Percentiles rank a stretch among this genome's conserved stretches.
These are phyloP conservation scores for Elasticomyces elasticus DNA, from an alignment of 495 filamentous ascomycete genomes.

Conservation along the genomic window DNA sequence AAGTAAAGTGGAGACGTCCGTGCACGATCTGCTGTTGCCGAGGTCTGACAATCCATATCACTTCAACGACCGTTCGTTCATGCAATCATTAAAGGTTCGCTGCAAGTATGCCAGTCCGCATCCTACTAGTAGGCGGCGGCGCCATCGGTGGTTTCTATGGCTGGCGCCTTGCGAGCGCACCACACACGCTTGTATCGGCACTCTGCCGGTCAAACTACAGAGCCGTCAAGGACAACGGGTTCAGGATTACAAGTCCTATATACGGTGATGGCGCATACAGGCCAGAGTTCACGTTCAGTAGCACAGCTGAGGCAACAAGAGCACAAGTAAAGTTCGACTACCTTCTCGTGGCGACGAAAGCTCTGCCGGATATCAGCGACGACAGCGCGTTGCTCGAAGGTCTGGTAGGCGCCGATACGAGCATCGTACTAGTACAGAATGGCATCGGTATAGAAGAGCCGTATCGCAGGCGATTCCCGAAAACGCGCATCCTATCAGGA, in stretches of 20 bases:
- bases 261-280: conserved; percentile 45
- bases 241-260: conserved; percentile 41
- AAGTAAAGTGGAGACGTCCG: no score
- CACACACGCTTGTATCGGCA: conserved; percentile 30
- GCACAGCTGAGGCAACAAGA: conserved; percentile 23
- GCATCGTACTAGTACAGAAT: conserved; percentile 60
- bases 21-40: no score
- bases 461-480: conserved; percentile 47
- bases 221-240: conserved; percentile 37
- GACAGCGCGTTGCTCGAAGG: conserved; percentile 32
- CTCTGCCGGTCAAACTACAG: conserved; percentile 49
- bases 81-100: neutral
- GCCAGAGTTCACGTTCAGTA: conserved; percentile 41
- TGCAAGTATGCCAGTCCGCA: conserved; percentile 30
- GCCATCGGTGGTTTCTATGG: conserved; percentile 53
- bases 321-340: conserved; percentile 27
- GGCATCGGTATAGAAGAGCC: conserved; percentile 59
- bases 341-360: conserved; percentile 32
- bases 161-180: conserved; percentile 43
- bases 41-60: neutral
- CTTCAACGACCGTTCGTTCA: neutral
- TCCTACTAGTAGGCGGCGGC: conserved; percentile 49
- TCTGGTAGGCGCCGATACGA: conserved; percentile 23
- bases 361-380: conserved; percentile 31
- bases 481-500: conserved; percentile 47